These are phyloP conservation scores for Phellopilus nigrolimitatus DNA, from an alignment of 1,284 basidiomycete genomes.

Conservation along the genomic window DNA sequence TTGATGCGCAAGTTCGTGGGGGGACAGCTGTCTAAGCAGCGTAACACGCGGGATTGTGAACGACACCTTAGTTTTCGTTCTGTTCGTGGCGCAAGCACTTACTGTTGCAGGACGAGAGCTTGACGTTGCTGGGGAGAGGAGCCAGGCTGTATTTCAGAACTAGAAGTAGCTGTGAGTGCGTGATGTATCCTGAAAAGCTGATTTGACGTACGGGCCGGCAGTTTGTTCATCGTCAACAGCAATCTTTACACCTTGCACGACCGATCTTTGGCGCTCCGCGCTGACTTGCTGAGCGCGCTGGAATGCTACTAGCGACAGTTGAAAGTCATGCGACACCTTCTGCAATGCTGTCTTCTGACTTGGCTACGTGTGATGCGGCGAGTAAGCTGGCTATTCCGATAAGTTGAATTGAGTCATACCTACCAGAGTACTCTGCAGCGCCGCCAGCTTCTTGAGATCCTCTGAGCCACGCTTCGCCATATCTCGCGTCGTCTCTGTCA, in stretches of 20 bases:
- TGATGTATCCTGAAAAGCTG: not conserved
- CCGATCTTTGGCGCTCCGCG: conserved; percentile 80
- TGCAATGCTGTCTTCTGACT: conserved; percentile 74
- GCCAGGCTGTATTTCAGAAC: conserved; percentile 33
- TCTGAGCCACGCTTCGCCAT: conserved; percentile 93
- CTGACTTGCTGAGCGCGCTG: conserved; percentile 88
- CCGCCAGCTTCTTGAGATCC: conserved; percentile 83
- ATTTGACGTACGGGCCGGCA: conserved; percentile 29
- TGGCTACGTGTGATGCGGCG: conserved; percentile 41
- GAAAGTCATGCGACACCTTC: conserved; percentile 92
- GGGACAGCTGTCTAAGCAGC: conserved; percentile 57
- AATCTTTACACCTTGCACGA: conserved; percentile 76
- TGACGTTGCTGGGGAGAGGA: conserved; percentile 54
- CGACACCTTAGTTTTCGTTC: not conserved
- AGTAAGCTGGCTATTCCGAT: not conserved
- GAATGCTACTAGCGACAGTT: conserved; percentile 85
- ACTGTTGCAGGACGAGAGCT: conserved; percentile 61
- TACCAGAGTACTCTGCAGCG: conserved; percentile 62
- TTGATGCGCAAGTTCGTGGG: conserved; percentile 93
- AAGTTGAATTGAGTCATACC: conserved; percentile 26
- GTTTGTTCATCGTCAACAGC: conserved; percentile 66
- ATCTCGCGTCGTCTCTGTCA: conserved; percentile 89
- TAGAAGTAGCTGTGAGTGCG: conserved; percentile 8
- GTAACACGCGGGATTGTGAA: not conserved
- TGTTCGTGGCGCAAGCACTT: conserved; percentile 15